phyloP scores from a whole-genome alignment of 768 basidiomycete genomes.

The Sporobolomyces pararoseus region DNA sequence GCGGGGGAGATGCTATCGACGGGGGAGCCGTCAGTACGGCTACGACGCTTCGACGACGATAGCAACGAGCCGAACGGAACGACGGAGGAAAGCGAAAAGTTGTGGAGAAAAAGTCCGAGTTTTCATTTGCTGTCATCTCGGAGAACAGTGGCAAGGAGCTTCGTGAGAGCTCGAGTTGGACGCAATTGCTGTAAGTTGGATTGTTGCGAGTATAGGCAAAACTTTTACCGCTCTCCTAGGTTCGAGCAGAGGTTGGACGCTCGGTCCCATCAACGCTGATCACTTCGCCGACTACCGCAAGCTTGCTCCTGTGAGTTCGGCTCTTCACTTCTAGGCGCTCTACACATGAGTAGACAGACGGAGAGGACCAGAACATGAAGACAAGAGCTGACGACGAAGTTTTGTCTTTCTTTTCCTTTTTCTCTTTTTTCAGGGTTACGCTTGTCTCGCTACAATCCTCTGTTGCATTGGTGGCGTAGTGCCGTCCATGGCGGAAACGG shows the following conservation, averaged over 20 bases:
- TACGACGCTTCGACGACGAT: too few species aligned
- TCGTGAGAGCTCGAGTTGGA: too few species aligned
- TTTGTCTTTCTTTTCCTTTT: background rate
- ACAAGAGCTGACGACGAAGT: background rate
- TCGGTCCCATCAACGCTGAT: constrained; percentile 15
- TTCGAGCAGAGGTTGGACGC: constrained; percentile 8
- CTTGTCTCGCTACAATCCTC: constrained; percentile 20
- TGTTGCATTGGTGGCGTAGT: constrained; percentile 5
- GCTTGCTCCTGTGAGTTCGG: constrained; percentile 16
- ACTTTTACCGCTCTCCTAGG: too few species aligned
- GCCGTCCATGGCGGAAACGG: constrained; percentile 20
- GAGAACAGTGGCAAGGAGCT: background rate
- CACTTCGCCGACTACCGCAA: too few species aligned
- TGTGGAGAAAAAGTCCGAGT: constrained; percentile 1
- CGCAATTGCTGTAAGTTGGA: too few species aligned
- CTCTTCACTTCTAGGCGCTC: background rate
- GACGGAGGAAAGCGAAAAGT: background rate
- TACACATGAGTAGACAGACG: too few species aligned
- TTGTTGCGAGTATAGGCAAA: too few species aligned
- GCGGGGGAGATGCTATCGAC: background rate
- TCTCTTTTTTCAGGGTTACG: constrained; percentile 8
- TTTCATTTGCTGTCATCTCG: background rate
- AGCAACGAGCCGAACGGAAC: background rate
- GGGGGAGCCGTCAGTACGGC: too few species aligned
- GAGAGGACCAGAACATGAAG: too few species aligned